These are phyloP conservation scores for Nemophila menziesii DNA, from an alignment of 257 asterid genomes.

Conservation along the genomic window DNA sequence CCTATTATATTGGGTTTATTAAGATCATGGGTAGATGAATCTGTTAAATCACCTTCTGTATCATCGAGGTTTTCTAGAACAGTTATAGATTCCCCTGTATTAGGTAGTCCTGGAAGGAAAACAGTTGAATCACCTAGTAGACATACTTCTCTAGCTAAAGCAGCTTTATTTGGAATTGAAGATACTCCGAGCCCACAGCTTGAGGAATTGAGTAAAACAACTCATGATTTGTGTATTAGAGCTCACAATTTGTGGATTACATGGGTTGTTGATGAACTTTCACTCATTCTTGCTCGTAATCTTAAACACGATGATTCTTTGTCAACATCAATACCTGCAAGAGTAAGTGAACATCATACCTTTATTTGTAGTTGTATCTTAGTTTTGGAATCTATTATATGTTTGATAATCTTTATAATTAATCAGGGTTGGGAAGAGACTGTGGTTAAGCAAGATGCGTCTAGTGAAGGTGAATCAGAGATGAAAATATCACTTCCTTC, in stretches of 20 bases:
- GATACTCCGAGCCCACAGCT: conserved; percentile 79
- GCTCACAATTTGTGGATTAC: conserved; percentile 89
- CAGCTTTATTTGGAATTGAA: conserved; percentile 69
- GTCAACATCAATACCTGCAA: conserved; percentile 59
- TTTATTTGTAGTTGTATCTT: conserved; percentile 1
- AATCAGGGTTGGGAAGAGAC: conserved; percentile 98
- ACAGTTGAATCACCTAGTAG: conserved; percentile 54
- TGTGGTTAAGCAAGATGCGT: conserved; percentile 69
- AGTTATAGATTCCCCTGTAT: conserved; percentile 31
- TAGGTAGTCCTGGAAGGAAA: conserved; percentile 53
- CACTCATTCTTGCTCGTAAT: conserved; percentile 41
- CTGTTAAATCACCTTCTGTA: conserved; percentile 22
- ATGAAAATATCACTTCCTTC: conserved; percentile 90
- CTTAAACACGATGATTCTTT: conserved; percentile 71
- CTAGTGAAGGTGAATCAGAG: conserved; percentile 57
- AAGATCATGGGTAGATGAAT: conserved; percentile 72
- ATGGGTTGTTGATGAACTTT: conserved; percentile 79
- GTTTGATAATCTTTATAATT: conserved; percentile 16
- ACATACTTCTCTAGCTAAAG: conserved; percentile 45
- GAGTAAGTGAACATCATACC: conserved; percentile 37
- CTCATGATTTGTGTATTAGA: conserved; percentile 65
- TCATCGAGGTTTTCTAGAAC: conserved; percentile 33
- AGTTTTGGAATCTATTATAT: conserved; percentile 9
- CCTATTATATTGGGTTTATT: conserved; percentile 93
- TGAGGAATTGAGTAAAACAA: conserved; percentile 59